Evolutionary conservation across 495 filamentous ascomycete genomes (phyloP).

Genomic region (Penicillium verhagenii): DNA sequence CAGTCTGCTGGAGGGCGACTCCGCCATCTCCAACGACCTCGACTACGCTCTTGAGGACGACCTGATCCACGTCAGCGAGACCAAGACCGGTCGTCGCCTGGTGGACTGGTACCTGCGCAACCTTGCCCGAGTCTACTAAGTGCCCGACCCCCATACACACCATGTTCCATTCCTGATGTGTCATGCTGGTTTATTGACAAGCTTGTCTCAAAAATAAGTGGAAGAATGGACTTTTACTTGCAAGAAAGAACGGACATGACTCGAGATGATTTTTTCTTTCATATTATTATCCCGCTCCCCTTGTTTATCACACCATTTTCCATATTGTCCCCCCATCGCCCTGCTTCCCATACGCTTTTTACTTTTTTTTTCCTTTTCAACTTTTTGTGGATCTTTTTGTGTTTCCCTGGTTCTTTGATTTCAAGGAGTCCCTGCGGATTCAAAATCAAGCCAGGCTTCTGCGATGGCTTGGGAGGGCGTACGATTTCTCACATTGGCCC

Average conservation of each 20-base stretch:
- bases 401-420: constrained; percentile 18
- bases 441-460: constrained; percentile 38
- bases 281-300: constrained; percentile 27
- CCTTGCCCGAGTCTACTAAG: constrained; percentile 84
- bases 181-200: constrained; percentile 16
- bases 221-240: constrained; percentile 26
- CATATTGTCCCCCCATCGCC: constrained; percentile 20
- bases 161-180: constrained; percentile 4
- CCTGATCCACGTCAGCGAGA: constrained; percentile 96
- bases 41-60: constrained; percentile 98
- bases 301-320: constrained; percentile 19
- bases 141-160: background rate
- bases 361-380: constrained; percentile 16
- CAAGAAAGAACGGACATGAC: constrained; percentile 33
- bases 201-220: constrained; percentile 19
- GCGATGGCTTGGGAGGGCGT: constrained; percentile 29
- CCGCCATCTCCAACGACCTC: constrained; percentile 85
- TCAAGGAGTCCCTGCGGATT: constrained; percentile 15
- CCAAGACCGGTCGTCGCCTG: constrained; percentile 92
- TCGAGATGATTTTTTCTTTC: constrained; percentile 35
- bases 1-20: constrained; percentile 85
- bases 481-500: constrained; percentile 26
- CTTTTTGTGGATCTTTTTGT: constrained; percentile 23
- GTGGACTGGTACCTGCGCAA: constrained; percentile 99
- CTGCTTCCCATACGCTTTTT: constrained; percentile 23